phyloP scores from a whole-genome alignment of 2,329 filamentous ascomycete genomes.

The Diaporthe nobilis region DNA sequence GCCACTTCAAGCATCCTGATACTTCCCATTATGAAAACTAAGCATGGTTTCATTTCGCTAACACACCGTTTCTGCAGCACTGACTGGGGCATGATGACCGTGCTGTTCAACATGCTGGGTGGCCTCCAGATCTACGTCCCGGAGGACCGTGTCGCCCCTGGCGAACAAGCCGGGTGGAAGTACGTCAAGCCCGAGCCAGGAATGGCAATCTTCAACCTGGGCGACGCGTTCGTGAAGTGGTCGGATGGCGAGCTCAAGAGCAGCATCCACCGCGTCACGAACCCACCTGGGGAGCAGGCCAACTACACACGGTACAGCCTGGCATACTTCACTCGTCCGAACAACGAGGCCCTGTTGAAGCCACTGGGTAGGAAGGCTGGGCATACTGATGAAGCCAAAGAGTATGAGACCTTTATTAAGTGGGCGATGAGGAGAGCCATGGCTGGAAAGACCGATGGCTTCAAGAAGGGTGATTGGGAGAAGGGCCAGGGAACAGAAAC shows the following conservation, averaged over 20 bases:
- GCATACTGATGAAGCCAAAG: background rate
- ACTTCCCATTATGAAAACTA: background rate
- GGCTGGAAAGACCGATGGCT: slow-evolving; percentile 3
- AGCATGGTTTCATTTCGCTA: background rate
- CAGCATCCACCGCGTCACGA: slow-evolving; percentile 54
- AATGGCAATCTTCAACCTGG: slow-evolving; percentile 56
- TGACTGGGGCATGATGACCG: slow-evolving; percentile 56
- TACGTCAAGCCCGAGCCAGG: slow-evolving; percentile 54
- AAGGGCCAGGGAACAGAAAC: slow-evolving; percentile 3
- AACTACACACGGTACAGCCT: slow-evolving; percentile 52
- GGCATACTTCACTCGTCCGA: slow-evolving; percentile 54
- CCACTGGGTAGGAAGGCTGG: slow-evolving; percentile 16
- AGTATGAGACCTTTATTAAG: background rate
- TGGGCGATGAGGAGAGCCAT: slow-evolving; percentile 10
- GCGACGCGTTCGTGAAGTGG: slow-evolving; percentile 55
- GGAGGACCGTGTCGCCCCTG: slow-evolving; percentile 3
- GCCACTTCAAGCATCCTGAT: rapidly evolving
- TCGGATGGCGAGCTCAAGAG: slow-evolving; percentile 52
- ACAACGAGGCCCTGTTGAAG: slow-evolving; percentile 50
- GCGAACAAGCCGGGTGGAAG: slow-evolving; percentile 49
- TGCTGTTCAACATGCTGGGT: slow-evolving; percentile 57
- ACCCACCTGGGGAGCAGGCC: slow-evolving; percentile 50
- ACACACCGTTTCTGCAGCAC: slow-evolving; percentile 42
- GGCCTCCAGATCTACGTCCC: slow-evolving; percentile 53
- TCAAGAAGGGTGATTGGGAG: slow-evolving; percentile 11